Base-by-base conservation (phyloP, 495 filamentous ascomycete species). In the Daldinia grandis region DNA sequence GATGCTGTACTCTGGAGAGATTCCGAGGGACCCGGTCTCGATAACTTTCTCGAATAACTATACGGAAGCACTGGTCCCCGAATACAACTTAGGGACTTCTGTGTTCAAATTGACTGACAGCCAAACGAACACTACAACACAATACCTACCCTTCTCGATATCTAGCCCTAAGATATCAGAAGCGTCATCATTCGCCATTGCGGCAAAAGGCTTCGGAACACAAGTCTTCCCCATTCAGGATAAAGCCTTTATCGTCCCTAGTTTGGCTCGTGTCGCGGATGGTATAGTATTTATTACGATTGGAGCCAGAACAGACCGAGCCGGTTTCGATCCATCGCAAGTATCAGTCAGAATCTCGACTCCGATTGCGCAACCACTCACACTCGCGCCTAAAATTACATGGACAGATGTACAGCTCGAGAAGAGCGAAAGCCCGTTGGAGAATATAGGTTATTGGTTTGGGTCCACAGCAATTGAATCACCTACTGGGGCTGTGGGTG, bases 301-400 rank as follows among this genome's bases (percentile, higher is more conserved):
- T 17, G 78, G 75, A 6, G 64, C 59, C 6, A 71, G 62, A 27
- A 60, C 17, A 25, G 51, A 62, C 15, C 21, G 33, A 33, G 14
- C 56, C 14, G 35, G 35, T 33, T 65, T 66, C 27, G 54, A 68
- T 21, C 17, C 47, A n/a, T 67, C 60, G 3, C 50, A 57, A 9
- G 62, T 73, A 31, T 68, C 51, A 5, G 67, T 77, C 5, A 53
- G 58, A 15, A 33, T 79, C 38, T 50, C 64, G 33, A 68, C 62
- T 5, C 76, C 78, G 21, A 44, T 76, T 5, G 37, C 47, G 44
- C 78, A 80, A 37, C 67, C 66, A 17, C 64, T 75, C 33, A 80
- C 78, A 4, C 67, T 78, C n/a, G 72, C 74, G 27, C 76, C 78
- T 1, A 72, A 74, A 33, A 69, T 78, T 28, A 58, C 54, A 31